Conservation (phyloP, 352 stramenopile genomes). For the Phytophthora palmivora region DNA sequence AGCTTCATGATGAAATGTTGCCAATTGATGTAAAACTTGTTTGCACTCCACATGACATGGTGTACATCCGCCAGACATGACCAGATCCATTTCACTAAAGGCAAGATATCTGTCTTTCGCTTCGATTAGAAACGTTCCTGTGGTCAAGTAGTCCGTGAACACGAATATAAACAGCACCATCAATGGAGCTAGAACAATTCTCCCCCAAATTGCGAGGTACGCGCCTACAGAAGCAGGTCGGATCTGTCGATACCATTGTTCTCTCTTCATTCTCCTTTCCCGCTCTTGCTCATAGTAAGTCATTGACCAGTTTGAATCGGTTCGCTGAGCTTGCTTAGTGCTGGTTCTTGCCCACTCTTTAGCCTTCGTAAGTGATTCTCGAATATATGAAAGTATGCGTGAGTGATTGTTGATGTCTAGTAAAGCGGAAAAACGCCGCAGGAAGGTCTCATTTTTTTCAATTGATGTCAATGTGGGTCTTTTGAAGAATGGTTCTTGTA, state of each 20-base stretch:
- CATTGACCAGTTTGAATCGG: slow-evolving; percentile 23
- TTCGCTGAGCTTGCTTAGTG: slow-evolving; percentile 15
- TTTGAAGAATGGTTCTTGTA: not conserved
- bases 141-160: slow-evolving; percentile 35
- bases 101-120: slow-evolving; percentile 38
- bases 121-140: slow-evolving; percentile 30
- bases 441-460: not conserved
- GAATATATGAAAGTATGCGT: slow-evolving; percentile 11
- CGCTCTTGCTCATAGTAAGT: slow-evolving; percentile 33
- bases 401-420: not conserved
- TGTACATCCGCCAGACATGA: slow-evolving; percentile 36
- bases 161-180: slow-evolving; percentile 26
- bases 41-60: slow-evolving; percentile 24
- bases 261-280: slow-evolving; percentile 1
- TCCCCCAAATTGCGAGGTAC: slow-evolving; percentile 27
- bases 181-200: slow-evolving; percentile 30
- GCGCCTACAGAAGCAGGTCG: slow-evolving; percentile 31
- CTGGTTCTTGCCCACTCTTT: slow-evolving; percentile 13
- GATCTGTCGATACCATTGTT: slow-evolving; percentile 31
- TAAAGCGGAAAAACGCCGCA: not conserved
- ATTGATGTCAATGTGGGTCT: not conserved
- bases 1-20: slow-evolving; percentile 25
- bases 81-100: slow-evolving; percentile 32
- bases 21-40: slow-evolving; percentile 30
- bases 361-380: slow-evolving; percentile 14